Base-by-base conservation (phyloP, 345 rosid species). In the Sisymbrium altissimum region DNA sequence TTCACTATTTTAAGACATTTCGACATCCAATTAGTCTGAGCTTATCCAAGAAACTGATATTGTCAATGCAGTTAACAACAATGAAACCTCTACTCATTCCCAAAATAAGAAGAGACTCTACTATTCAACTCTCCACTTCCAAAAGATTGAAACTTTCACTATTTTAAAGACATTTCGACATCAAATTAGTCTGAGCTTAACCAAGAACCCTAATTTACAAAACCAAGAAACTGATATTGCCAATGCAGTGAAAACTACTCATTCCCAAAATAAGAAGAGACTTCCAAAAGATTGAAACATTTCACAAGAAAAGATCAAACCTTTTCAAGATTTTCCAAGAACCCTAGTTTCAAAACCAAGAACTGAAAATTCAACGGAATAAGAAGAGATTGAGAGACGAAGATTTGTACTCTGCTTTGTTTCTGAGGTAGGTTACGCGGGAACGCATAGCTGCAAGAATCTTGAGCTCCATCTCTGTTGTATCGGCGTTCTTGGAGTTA, bases 381-480 rank as follows among this genome's bases (percentile, higher is more conserved):
- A 27, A 27, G 29, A 27, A 27, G 4, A 27, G 29, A 27, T 27
- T 27, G 29, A 27, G n/a, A 48, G 61, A 7, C 3, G 17, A 46
- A 43, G 57, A 2, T 36, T 44, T 2, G 41, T 79, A 91, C 98
- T 94, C 90, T 78, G 98, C 74, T 80, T 84, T 82, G 25, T 84
- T 78, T 74, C 80, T 84, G 80, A 94, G 85, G 83, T 89, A 81
- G 21, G 81, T 27, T 68, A 84, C 82, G 53, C 96, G 93, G 72
- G 95, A 80, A 72, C 73, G 86, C 89, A 89, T 83, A 30, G 96
- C 98, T n/a, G 70, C 68, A 44, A 80, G 71, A 69, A 94, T 85
- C 81, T 74, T 82, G 8, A 76, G 80, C 86, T 94, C 88, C n/a
- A 82, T 78, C 35, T 75, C 82, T 9, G 17, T 54, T 62, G 57